Percentiles rank a stretch among this genome's conserved stretches.
These are phyloP conservation scores for Aspergillus sclerotioniger DNA, from an alignment of 495 filamentous ascomycete species.

Conservation along the genomic window DNA sequence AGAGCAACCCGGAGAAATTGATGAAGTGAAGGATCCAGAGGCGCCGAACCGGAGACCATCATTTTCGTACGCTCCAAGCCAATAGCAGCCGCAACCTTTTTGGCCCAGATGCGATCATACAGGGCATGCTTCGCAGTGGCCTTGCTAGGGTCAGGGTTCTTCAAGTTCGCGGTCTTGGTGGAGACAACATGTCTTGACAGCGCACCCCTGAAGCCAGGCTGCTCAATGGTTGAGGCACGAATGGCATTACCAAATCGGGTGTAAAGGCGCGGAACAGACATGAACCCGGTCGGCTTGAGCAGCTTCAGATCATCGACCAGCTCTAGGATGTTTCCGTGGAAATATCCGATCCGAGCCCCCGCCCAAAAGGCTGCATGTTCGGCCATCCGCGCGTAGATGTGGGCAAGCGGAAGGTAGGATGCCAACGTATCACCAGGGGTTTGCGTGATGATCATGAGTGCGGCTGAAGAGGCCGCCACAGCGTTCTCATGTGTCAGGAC, in stretches of 20 bases:
- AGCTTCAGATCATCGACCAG: constrained; percentile 90
- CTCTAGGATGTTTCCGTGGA: constrained; percentile 86
- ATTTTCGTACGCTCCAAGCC: constrained; percentile 70
- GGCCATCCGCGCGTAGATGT: constrained; percentile 84
- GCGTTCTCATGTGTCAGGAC: constrained; percentile 80
- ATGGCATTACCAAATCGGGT: constrained; percentile 87
- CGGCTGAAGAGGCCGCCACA: constrained; percentile 65
- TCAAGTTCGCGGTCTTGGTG: constrained; percentile 76
- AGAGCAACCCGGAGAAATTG: constrained; percentile 84
- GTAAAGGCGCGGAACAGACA: constrained; percentile 87
- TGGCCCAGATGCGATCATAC: constrained; percentile 92
- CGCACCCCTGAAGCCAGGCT: constrained; percentile 76
- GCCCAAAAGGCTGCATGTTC: constrained; percentile 74
- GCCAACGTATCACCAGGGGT: constrained; percentile 57
- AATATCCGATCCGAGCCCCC: constrained; percentile 83
- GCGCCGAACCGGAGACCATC: constrained; percentile 88
- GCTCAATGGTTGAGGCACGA: constrained; percentile 71
- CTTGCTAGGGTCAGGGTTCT: constrained; percentile 61
- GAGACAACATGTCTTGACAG: constrained; percentile 76
- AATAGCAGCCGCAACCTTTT: constrained; percentile 76
- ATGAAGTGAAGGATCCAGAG: constrained; percentile 83
- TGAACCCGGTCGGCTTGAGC: constrained; percentile 77
- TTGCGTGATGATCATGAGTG: constrained; percentile 51
- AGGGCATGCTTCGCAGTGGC: constrained; percentile 79
- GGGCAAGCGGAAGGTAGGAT: constrained; percentile 92